Base-by-base conservation (phyloP, 345 rosid species). In the Acer campestre region DNA sequence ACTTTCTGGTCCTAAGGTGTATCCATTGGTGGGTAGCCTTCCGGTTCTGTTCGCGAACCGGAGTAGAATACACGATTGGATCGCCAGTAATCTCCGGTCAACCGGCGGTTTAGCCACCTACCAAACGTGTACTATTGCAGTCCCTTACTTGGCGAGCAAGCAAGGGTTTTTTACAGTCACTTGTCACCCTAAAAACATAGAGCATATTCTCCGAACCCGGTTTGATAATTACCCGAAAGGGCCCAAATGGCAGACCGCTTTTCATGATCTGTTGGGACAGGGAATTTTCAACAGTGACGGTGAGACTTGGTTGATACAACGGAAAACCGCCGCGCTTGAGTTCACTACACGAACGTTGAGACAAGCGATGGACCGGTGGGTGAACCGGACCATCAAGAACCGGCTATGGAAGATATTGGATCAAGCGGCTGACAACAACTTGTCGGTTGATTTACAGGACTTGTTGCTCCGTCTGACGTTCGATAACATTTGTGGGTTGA, bases 281-380 rank as follows among this genome's bases (percentile, higher is more conserved):
- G 98, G 98, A 63, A 95, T 95, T 75, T 95, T 95, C 79, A 93
- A 93, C 76, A 89, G 92, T 74, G 98, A 95, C 35, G 98, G 98
- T 9, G 98, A 95, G 18, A 91, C 95, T 0, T 95, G 98, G 98
- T 92, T 93, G 6, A 89, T 92, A 35, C 98, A 94, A 74, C 89
- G 98, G 17, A 94, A 94, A 78, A 91, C 95, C 0, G 98, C 97
- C 1, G 98, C 98, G 11, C 89, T 93, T 4, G 98, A 95, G 89
- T 95, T 95, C 82, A 93, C 98, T 0, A 93, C 98, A 0, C 74
- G 97, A 76, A 91, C 98, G 27, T 76, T 95, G 56, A 83, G 98
- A 78, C 98, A 91, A 80, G 98, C 98, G 65, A 95, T 95, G 98
- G 89, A 89, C 72, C 88, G 98, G 20, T 95, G 98, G 98, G 97